phyloP scores from a whole-genome alignment of 192 early-diverging fungal genomes.

The Coemansia sp. region DNA sequence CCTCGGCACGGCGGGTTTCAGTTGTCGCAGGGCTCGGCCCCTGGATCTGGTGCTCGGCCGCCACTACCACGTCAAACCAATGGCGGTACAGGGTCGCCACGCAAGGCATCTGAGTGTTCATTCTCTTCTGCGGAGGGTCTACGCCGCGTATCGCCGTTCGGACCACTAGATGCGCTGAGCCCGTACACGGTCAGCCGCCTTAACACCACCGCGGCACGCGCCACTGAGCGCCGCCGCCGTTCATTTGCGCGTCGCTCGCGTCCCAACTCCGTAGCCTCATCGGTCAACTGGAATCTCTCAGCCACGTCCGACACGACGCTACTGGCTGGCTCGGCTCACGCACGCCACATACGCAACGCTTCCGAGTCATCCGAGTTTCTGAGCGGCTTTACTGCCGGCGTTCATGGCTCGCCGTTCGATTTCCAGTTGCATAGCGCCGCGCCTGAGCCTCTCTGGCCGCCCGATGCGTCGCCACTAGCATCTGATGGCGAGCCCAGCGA shows the following conservation, averaged over 20 bases:
- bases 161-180: constrained; percentile 36
- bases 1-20: constrained; percentile 9
- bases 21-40: constrained; percentile 12
- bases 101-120: constrained; percentile 29
- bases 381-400: background rate
- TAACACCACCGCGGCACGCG: constrained; percentile 36
- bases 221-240: constrained; percentile 47
- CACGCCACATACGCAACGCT: constrained; percentile 26
- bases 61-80: constrained; percentile 3
- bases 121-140: constrained; percentile 41
- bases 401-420: constrained; percentile 14
- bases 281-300: constrained; percentile 24
- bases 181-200: constrained; percentile 45
- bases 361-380: constrained; percentile 31
- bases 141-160: constrained; percentile 19
- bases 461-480: constrained; percentile 24
- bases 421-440: constrained; percentile 32
- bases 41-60: constrained; percentile 5
- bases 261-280: constrained; percentile 27
- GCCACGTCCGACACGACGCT: constrained; percentile 33
- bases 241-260: constrained; percentile 32
- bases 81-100: constrained; percentile 15
- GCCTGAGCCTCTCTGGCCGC: constrained; percentile 40
- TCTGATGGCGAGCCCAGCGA: constrained; percentile 15
- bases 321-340: constrained; percentile 13